Evolutionary conservation across 2,329 filamentous ascomycete species (phyloP), one percentile per base, ranked within the genome.

Genomic region (Curvularia eragrostidis): DNA sequence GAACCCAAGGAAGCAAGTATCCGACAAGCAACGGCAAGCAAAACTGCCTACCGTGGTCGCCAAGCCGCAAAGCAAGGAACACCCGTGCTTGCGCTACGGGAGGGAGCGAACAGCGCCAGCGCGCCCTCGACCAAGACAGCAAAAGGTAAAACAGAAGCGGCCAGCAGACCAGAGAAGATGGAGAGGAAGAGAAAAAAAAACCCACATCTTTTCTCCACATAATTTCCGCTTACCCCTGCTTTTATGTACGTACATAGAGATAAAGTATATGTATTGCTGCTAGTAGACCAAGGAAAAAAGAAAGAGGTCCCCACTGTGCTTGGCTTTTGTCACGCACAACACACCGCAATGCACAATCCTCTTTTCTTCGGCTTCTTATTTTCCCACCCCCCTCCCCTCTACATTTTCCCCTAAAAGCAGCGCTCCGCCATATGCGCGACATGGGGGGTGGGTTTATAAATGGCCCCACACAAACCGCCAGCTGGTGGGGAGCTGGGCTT

Each of bases 171-270:
- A 26, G 4, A 26, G 32, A 41, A 8, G 3, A 15, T 18, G 6
- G 18, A 32, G 9, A 47, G 42, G 10, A 21, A 2, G 32, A n/a
- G 28, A 32, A 48, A n/a, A 21, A 34, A 34, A 48, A 23, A 23
- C 24, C 39, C 12, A 15, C 13, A 15, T 42, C 12, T 24, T 42
- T 24, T 26, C 39, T 24, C 39, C 39, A 42, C 39, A 42, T 42
- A 42, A 24, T 42, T 23, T 21, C 50, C 50, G 50, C 47, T 39
- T 39, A 24, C 53, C 53, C 52, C 39, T 51, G 52, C 48, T 38
- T 49, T 15, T 13, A 34, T 15, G n/a, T n/a, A n/a, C n/a, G n/a
- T n/a, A n/a, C n/a, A n/a, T n/a, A n/a, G n/a, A n/a, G n/a, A n/a
- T n/a, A n/a, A n/a, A n/a, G n/a, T n/a, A n/a, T n/a, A n/a, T n/a